These are phyloP conservation scores for Diaporthe nobilis DNA, from an alignment of 2,329 filamentous ascomycete genomes.

Conservation along the genomic window DNA sequence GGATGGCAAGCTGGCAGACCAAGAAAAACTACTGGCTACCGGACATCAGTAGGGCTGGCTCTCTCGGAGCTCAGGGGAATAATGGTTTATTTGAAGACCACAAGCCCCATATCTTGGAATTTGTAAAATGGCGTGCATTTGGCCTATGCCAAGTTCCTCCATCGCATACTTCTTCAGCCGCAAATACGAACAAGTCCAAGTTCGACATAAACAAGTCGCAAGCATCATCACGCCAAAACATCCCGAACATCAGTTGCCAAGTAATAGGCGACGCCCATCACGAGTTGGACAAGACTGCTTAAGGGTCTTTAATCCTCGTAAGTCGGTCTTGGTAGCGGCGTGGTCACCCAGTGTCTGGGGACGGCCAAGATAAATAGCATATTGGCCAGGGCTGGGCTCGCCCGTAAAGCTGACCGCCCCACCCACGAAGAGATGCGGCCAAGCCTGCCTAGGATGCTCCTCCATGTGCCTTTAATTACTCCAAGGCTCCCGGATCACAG, in stretches of 20 bases:
- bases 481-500: not conserved
- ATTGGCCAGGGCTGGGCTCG: constrained; percentile 2
- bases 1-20: not conserved
- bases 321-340: constrained; percentile 2
- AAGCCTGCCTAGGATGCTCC: constrained; percentile 10
- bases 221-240: not conserved
- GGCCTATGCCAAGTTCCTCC: constrained; percentile 3
- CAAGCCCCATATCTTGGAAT: not conserved
- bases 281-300: constrained; percentile 14
- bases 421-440: not conserved
- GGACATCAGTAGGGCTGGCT: not conserved
- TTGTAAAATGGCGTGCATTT: constrained; percentile 8
- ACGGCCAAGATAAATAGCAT: constrained; percentile 26
- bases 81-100: not conserved
- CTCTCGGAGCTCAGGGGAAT: not conserved
- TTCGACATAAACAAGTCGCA: not conserved
- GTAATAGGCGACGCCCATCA: not conserved
- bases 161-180: constrained; percentile 1
- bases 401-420: constrained; percentile 18
- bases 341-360: not conserved
- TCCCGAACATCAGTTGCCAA: not conserved
- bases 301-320: constrained; percentile 7
- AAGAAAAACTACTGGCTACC: constrained; percentile 14
- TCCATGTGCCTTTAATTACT: constrained; percentile 6
- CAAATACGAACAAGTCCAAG: constrained; percentile 17